Base-by-base conservation (phyloP, 352 stramenopile species). In the Phytophthora crassamura region DNA sequence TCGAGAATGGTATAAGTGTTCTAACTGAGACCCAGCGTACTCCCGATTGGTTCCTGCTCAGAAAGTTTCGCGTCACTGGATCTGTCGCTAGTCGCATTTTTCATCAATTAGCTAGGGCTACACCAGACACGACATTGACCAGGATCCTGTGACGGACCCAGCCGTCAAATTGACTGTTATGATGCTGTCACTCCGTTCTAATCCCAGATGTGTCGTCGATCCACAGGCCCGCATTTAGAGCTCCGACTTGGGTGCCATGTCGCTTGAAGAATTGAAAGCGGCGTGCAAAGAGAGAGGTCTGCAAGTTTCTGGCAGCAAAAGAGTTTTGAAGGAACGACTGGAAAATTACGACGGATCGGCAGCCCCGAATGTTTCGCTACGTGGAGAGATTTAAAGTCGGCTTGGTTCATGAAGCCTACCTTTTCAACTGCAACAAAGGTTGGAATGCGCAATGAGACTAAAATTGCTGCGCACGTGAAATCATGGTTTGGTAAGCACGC, bases 11-110 rank as follows among this genome's bases (percentile, higher is more conserved):
- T 40, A 39, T 50, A 14, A 5, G 16, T 12, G 7, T 50, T 6
- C 39, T 59, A 33, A 59, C 39, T 3, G 35, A 33, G 25, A 22
- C 10, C 15, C 34, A 45, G 18, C 38, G 34, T 28, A 48, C 50
- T 47, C 36, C 10, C n/a, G n/a, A n/a, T n/a, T n/a, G n/a, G n/a
- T n/a, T n/a, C n/a, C n/a, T n/a, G n/a, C n/a, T n/a, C n/a, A n/a
- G 50, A 15, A 58, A 58, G 50, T 58, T 58, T 46, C 35, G 38
- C 4, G 22, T 48, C n/a, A 58, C 36, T 36, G 50, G 36, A 14
- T 48, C 50, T n/a, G 50, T 58, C n/a, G 50, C 28, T 35, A 32
- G 30, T 36, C 34, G 32, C 7, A 57, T 47, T 28, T 57, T 46
- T 46, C 25, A 45, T 47, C 25, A 30, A 36, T 47, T 45, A 47